Conservation (phyloP, 192 early-diverging fungal genomes). For the Backusella tuberculispora region DNA sequence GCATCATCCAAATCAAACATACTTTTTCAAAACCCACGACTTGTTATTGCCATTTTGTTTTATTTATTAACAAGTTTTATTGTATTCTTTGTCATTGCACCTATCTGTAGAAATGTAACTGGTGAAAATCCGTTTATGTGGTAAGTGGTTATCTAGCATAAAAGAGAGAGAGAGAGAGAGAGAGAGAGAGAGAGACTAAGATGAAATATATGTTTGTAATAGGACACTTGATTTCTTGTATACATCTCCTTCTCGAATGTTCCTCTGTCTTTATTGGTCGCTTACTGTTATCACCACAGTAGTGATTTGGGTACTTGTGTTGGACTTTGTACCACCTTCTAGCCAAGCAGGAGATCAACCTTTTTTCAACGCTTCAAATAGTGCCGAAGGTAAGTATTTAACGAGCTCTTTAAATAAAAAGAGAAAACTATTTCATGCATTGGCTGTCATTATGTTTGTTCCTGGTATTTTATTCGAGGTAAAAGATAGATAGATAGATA, state of each 20-base stretch:
- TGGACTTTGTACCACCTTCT: slow-evolving; percentile 22
- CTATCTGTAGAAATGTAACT: slow-evolving; percentile 52
- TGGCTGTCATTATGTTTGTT: slow-evolving; percentile 86
- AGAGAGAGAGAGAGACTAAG: neutral
- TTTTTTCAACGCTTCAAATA: neutral
- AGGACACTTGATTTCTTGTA: slow-evolving; percentile 41
- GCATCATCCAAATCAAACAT: slow-evolving; percentile 25
- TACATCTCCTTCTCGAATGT: slow-evolving; percentile 42
- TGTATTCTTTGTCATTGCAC: slow-evolving; percentile 57
- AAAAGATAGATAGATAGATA: slow-evolving; percentile 24
- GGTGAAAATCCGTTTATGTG: slow-evolving; percentile 72
- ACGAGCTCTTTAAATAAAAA: slow-evolving; percentile 66
- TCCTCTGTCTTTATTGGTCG: slow-evolving; percentile 52
- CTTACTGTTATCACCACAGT: slow-evolving; percentile 47
- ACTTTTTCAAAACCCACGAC: slow-evolving; percentile 36
- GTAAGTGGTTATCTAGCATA: slow-evolving; percentile 36
- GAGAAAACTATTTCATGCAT: slow-evolving; percentile 86
- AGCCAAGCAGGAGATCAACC: neutral
- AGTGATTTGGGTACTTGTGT: slow-evolving; percentile 42
- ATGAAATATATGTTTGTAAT: neutral
- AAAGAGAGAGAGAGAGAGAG: neutral
- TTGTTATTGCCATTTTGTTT: slow-evolving; percentile 46
- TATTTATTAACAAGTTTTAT: slow-evolving; percentile 46
- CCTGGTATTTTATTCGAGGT: slow-evolving; percentile 78
- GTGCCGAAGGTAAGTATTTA: slow-evolving; percentile 18